These are phyloP conservation scores for Elsinoe necatrix DNA, from an alignment of 2,329 filamentous ascomycete genomes.

Conservation along the genomic window DNA sequence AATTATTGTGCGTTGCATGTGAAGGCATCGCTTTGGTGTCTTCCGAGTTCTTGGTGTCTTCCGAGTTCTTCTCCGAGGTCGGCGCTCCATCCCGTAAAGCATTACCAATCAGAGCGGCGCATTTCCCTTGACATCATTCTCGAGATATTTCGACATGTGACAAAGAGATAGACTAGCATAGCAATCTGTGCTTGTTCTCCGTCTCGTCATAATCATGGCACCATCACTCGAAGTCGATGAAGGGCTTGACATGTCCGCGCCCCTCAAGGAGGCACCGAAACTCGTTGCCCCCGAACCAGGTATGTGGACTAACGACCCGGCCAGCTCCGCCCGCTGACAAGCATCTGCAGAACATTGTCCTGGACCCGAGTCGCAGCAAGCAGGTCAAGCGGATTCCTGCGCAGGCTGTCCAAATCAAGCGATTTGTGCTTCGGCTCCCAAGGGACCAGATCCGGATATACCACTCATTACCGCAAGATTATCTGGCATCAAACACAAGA, in stretches of 20 bases:
- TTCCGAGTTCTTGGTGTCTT: too few relatives aligned
- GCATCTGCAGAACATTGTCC: slow-evolving; percentile 71
- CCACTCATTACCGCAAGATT: slow-evolving; percentile 79
- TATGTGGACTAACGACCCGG: slow-evolving; percentile 25
- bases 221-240: slow-evolving; percentile 67
- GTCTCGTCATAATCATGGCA: slow-evolving; percentile 52
- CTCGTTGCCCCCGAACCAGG: slow-evolving; percentile 87
- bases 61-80: background rate
- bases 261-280: slow-evolving; percentile 67
- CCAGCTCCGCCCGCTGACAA: background rate
- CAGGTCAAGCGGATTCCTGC: slow-evolving; percentile 67
- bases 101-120: slow-evolving; percentile 14
- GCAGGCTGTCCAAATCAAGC: slow-evolving; percentile 91
- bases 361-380: slow-evolving; percentile 69
- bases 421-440: slow-evolving; percentile 89
- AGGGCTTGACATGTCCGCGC: slow-evolving; percentile 64
- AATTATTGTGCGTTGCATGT: too few relatives aligned
- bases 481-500: slow-evolving; percentile 75
- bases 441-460: slow-evolving; percentile 92
- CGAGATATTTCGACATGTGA: background rate
- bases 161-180: background rate
- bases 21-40: too few relatives aligned
- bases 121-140: slow-evolving; percentile 14
- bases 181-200: background rate
- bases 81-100: background rate